phyloP scores from a whole-genome alignment of 371 early-diverging fungal species.

The Mucor indicus region DNA sequence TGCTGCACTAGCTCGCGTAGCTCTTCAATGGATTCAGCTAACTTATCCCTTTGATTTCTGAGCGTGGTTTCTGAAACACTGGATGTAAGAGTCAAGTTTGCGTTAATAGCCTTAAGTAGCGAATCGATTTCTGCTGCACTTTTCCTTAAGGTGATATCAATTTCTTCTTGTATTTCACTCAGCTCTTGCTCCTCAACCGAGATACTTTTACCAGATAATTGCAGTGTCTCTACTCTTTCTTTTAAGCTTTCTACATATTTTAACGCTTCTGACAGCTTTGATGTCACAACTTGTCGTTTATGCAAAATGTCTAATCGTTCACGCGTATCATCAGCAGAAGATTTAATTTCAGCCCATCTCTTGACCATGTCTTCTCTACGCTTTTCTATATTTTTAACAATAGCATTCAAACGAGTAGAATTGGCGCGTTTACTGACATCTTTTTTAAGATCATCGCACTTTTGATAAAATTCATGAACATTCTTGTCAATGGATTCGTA shows the following conservation, averaged over 20 bases:
- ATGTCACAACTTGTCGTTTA: conserved; percentile 29
- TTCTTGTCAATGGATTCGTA: conserved; percentile 29
- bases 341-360: conserved; percentile 33
- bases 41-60: conserved; percentile 30
- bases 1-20: conserved; percentile 30
- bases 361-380: conserved; percentile 30
- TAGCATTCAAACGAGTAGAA: conserved; percentile 17
- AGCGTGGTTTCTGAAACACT: conserved; percentile 30
- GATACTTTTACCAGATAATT: conserved; percentile 38
- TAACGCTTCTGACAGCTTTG: conserved; percentile 36
- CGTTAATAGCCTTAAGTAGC: conserved; percentile 10
- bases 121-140: conserved; percentile 31
- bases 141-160: conserved; percentile 25
- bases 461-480: conserved; percentile 23
- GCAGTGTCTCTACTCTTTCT: conserved; percentile 39
- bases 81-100: conserved; percentile 2
- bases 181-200: conserved; percentile 41
- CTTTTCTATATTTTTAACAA: conserved; percentile 27
- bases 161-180: conserved; percentile 37
- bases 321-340: conserved; percentile 35
- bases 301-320: conserved; percentile 32
- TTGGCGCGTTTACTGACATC: conserved; percentile 21
- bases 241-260: conserved; percentile 40
- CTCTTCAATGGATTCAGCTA: conserved; percentile 28
- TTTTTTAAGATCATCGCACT: conserved; percentile 24